Evolutionary conservation across 2,329 filamentous ascomycete species (phyloP).

Genomic region (Diaporthe helianthi): DNA sequence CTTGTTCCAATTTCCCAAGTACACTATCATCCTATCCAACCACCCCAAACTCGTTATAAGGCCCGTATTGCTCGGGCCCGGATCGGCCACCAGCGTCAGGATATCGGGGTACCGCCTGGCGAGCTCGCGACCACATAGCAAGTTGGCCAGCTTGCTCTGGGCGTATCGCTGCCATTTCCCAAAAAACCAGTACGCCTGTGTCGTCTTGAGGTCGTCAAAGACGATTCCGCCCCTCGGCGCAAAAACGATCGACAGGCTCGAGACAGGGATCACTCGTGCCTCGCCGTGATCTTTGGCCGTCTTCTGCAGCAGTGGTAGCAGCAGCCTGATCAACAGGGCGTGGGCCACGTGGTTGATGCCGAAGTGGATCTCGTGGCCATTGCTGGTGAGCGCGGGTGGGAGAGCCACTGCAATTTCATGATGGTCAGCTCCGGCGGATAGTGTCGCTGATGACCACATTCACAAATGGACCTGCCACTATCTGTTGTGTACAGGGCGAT

Average conservation of each 20-base stretch:
- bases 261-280: conserved; percentile 25
- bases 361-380: conserved; percentile 58
- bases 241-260: conserved; percentile 15
- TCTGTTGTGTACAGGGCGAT: too few relatives aligned
- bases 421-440: background rate
- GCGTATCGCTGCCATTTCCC: conserved; percentile 39
- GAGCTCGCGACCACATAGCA: conserved; percentile 41
- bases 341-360: conserved; percentile 58
- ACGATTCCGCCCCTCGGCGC: conserved; percentile 13
- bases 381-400: conserved; percentile 40
- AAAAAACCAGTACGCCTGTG: conserved; percentile 35
- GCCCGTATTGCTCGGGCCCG: conserved; percentile 39
- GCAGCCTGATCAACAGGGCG: conserved; percentile 46
- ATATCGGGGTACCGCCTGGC: conserved; percentile 39
- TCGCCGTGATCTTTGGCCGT: conserved; percentile 38
- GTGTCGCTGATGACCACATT: too few relatives aligned
- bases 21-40: conserved; percentile 33
- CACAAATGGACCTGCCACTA: too few relatives aligned
- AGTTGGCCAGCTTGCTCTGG: conserved; percentile 44
- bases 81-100: conserved; percentile 40
- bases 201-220: conserved; percentile 41
- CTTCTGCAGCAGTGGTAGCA: conserved; percentile 38
- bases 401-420: background rate
- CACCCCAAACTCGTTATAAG: conserved; percentile 20
- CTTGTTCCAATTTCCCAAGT: conserved; percentile 33